Percentiles rank a stretch among this genome's conserved stretches.
Evolutionary conservation across 306 rosid genomes (phyloP).

Genomic region (Malus orientalis): DNA sequence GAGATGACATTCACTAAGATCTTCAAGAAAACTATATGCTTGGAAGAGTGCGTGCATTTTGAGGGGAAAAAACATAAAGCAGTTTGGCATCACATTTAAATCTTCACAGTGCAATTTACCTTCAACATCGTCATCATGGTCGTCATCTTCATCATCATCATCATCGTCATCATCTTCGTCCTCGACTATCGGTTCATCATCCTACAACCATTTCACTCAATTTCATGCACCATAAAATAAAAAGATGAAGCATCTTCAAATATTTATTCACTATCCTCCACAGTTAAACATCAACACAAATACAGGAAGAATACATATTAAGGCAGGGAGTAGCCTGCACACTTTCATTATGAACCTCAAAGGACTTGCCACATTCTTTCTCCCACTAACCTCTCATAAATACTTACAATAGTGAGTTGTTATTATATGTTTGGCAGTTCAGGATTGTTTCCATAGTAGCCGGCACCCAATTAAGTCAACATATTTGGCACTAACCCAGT

Average conservation of each 20-base stretch:
- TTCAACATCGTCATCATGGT: constrained; percentile 51
- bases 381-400: neutral
- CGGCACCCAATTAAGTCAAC: neutral
- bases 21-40: neutral
- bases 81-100: neutral
- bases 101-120: constrained; percentile 33
- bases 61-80: neutral
- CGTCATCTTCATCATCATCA: constrained; percentile 61
- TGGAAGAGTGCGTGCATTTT: neutral
- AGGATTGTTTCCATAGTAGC: neutral
- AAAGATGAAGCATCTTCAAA: neutral
- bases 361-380: neutral
- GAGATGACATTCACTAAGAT: neutral
- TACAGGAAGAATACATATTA: neutral
- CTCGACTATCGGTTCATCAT: constrained; percentile 54
- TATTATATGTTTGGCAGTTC: neutral
- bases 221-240: neutral
- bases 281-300: neutral
- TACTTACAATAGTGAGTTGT: neutral
- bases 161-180: constrained; percentile 73
- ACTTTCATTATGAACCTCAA: neutral
- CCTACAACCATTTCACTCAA: neutral
- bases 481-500: neutral
- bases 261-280: neutral
- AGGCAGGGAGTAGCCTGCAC: neutral